Percentiles rank a stretch among this genome's conserved stretches.
Evolutionary conservation across 192 early-diverging fungal species (phyloP).

Genomic region (Coemansia sp.): DNA sequence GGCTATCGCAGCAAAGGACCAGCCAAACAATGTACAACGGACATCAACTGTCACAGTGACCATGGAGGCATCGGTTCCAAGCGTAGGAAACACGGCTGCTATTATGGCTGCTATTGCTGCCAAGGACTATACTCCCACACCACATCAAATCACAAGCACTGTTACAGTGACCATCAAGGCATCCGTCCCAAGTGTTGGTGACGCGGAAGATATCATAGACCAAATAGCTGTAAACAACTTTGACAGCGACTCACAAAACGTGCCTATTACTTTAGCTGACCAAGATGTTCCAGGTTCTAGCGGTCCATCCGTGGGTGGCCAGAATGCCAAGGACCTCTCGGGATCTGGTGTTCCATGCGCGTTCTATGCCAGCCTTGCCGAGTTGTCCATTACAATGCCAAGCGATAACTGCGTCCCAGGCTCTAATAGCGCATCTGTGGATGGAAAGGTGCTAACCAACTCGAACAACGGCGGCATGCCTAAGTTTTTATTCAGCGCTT

Average conservation of each 20-base stretch:
- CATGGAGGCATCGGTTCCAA: background rate
- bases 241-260: background rate
- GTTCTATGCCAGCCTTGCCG: background rate
- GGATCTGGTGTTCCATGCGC: background rate
- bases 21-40: background rate
- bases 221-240: slow-evolving; percentile 3
- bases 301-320: background rate
- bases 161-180: slow-evolving; percentile 1
- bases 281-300: no score
- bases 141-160: background rate
- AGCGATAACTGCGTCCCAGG: background rate
- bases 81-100: slow-evolving; percentile 6
- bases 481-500: no score
- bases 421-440: background rate
- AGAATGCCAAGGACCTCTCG: background rate
- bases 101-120: slow-evolving; percentile 19
- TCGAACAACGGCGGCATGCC: no score
- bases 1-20: slow-evolving; percentile 7
- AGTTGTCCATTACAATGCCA: background rate
- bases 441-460: no score
- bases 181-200: background rate
- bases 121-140: background rate
- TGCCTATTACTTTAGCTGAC: background rate
- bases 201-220: background rate
- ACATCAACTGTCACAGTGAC: background rate